Base-by-base conservation (phyloP, 257 asterid species). In the Henckelia pumila region DNA sequence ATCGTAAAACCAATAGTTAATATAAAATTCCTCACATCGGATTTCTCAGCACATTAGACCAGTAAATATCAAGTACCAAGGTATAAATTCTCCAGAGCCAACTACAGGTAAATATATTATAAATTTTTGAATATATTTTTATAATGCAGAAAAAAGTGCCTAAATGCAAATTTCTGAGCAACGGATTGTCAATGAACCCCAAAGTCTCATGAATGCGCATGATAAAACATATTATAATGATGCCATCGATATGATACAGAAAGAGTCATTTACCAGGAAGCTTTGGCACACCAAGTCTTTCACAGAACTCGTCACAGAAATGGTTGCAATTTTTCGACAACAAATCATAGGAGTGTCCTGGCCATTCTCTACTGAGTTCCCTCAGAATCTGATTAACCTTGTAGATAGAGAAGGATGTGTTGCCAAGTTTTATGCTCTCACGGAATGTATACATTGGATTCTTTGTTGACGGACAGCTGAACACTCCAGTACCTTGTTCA, bases 341-440 rank as follows among this genome's bases (percentile, higher is more conserved):
- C 84, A 94, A 78, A 77, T 94, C 96, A 64, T 94, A 94, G 0
- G 92, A 76, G 40, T 83, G 80, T 16, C 99, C 99, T 30, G 97
- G 99, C 99, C 99, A 94, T 78, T 88, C 97, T 73, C 97, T 83
- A 74, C 96, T 84, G 47, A 94, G 99, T 81, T 91, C 99, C 78
- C 95, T 84, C 63, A 94, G 78, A 66, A 94, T 85, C 89, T 94
- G 95, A 73, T 88, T 94, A 57, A 94, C 96, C 80, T 85, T 77
- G 80, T 10, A 85, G 73, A 77, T 76, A 28, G 95, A 81, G 66
- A 76, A 88, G 61, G 84, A 72, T 61, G 97, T 91, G 55, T 69
- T 72, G 67, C 97, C 99, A 55, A 94, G 96, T 50, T 75, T 81
- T 77, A 84, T 82, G 50, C 50, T 40, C 85, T 68, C 60, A 84